Conservation (phyloP, 495 filamentous ascomycete genomes). For the Penicillium paradoxum region DNA sequence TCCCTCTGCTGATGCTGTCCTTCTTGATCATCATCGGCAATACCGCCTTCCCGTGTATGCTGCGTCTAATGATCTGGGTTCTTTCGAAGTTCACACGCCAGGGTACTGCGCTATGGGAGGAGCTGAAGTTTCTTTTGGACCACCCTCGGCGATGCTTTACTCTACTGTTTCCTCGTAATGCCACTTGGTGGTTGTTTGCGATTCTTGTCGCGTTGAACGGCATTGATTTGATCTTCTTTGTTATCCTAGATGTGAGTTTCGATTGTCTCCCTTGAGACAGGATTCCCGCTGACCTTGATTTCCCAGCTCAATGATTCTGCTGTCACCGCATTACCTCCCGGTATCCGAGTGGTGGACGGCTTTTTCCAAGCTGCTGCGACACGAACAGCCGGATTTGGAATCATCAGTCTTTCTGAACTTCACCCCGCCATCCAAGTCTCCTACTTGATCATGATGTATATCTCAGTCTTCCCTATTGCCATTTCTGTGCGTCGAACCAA, state of each 20-base stretch:
- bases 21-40: constrained; percentile 91
- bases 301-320: constrained; percentile 59
- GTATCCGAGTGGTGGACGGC: constrained; percentile 72
- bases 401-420: constrained; percentile 67
- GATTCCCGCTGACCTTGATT: constrained; percentile 12
- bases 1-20: constrained; percentile 66
- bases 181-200: constrained; percentile 95
- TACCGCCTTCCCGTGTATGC: constrained; percentile 89
- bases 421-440: constrained; percentile 93
- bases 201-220: constrained; percentile 78
- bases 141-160: constrained; percentile 95
- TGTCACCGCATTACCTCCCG: constrained; percentile 57
- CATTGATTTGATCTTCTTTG: constrained; percentile 80
- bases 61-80: constrained; percentile 84
- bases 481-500: constrained; percentile 92
- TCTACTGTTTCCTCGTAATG: constrained; percentile 77
- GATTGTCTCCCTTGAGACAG: background rate
- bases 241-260: constrained; percentile 74
- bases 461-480: constrained; percentile 92
- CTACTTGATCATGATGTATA: constrained; percentile 99
- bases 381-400: constrained; percentile 80
- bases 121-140: constrained; percentile 83
- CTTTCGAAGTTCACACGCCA: constrained; percentile 52
- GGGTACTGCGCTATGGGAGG: constrained; percentile 72
- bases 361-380: constrained; percentile 85